Evolutionary conservation across 106 monocot genomes (phyloP).

Genomic region (Acorus gramineus): DNA sequence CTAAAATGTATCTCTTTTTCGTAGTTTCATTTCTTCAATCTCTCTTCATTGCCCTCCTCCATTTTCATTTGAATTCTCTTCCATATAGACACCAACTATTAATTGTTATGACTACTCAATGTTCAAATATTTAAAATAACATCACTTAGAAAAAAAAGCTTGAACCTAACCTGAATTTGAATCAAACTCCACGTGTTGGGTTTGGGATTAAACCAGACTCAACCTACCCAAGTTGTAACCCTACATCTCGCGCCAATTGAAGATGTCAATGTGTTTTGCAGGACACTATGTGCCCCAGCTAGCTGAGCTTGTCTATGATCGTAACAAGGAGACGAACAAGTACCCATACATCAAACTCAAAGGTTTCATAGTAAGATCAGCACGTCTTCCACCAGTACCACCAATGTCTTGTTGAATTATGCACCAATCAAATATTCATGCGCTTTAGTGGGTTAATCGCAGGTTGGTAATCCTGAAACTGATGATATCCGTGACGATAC

Average conservation of each 20-base stretch:
- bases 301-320: constrained; percentile 61
- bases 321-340: constrained; percentile 36
- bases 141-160: no score
- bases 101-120: no score
- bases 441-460: background rate
- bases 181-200: no score
- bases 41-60: no score
- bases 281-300: constrained; percentile 89
- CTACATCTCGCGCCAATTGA: background rate
- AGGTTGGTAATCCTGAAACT: constrained; percentile 79
- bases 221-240: no score
- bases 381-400: background rate
- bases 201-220: no score
- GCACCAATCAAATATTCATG: background rate
- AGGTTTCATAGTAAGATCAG: constrained; percentile 51
- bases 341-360: constrained; percentile 51
- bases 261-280: constrained; percentile 8
- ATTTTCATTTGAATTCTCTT: no score
- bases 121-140: no score
- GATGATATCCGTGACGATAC: constrained; percentile 51
- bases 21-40: no score
- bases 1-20: no score
- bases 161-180: no score
- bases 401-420: background rate
- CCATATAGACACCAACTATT: no score